Evolutionary conservation across 495 filamentous ascomycete genomes (phyloP), one percentile per base, ranked within the genome.

Genomic region (Tuber aestivum): DNA sequence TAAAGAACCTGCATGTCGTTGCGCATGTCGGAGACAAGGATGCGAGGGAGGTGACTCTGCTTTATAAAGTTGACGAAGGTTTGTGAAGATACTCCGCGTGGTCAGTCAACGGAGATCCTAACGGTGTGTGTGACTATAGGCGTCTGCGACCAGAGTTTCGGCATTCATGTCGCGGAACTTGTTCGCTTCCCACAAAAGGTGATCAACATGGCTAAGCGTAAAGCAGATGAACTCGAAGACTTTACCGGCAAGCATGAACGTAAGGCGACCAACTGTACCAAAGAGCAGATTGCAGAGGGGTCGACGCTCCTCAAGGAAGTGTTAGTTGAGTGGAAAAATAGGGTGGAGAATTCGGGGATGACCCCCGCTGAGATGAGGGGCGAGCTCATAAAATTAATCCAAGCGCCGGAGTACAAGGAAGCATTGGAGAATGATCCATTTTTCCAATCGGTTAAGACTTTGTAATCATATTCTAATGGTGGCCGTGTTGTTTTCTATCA

Each of bases 161-260:
- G 95, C 79, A 99, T 99, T 83, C 95, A 99, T 84, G 95, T 99
- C 20, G 95, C 95, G 16, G 95, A 99, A 85, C 89, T 99, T 1
- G 95, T 99, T 14, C 89, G 94, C n/a, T 99, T 99, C 87, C 95
- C 95, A 3, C 90, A 92, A 72, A 99, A 98, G 85, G 95, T 99
- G 6, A 92, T 99, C 73, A 94, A 94, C 80, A 99, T 98, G 95
- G 95, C 95, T 38, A 97, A 96, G 85, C 89, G 96, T 76, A 98
- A 98, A 85, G 95, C 95, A 2, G 95, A 97, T 83, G 95, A 99
- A 87, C 87, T 99, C n/a, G 95, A 99, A 84, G 95, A 99, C 83
- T 99, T 99, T 80, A 92, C 92, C 0, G 90, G 90, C 72, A 90
- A 93, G 80, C 88, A 90, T 81, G 91, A 90, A 50, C 76, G 84